Percentiles rank a stretch among this genome's conserved stretches.
phyloP scores from a whole-genome alignment of 73 alveolate species.

The Breviolum minutum region DNA sequence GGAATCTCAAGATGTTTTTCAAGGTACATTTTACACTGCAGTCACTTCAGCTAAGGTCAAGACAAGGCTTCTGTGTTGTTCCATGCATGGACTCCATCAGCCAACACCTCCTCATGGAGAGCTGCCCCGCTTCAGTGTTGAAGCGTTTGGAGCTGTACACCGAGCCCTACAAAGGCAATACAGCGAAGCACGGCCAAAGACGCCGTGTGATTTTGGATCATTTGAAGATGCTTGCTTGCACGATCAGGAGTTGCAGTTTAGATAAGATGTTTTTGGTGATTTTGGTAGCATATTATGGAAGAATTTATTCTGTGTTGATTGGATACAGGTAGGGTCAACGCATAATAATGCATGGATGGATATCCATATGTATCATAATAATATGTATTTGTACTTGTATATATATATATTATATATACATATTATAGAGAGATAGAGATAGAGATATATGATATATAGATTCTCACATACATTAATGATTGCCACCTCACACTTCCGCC shows the following conservation, averaged over 20 bases:
- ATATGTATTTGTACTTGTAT: too few species aligned
- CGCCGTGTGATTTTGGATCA: slow-evolving; percentile 39
- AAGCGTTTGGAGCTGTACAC: slow-evolving; percentile 53
- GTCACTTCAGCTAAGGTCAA: neutral
- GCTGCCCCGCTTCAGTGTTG: slow-evolving; percentile 58
- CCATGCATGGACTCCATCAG: slow-evolving; percentile 34
- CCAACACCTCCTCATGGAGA: slow-evolving; percentile 34
- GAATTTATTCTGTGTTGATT: too few species aligned
- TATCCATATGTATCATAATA: too few species aligned
- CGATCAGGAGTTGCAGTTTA: neutral
- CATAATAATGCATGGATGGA: too few species aligned
- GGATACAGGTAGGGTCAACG: too few species aligned
- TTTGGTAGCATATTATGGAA: too few species aligned
- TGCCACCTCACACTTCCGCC: too few species aligned
- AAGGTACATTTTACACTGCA: neutral
- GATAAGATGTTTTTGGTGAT: neutral
- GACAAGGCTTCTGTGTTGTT: slow-evolving; percentile 44
- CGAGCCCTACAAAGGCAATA: slow-evolving; percentile 52
- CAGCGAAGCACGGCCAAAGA: neutral
- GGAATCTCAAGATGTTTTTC: too few species aligned
- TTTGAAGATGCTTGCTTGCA: slow-evolving; percentile 34
- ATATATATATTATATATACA: neutral
- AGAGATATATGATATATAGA: too few species aligned
- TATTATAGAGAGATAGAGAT: too few species aligned
- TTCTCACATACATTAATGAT: too few species aligned